Evolutionary conservation across 176 grass and related monocot species (phyloP).

Genomic region (Juncus inflexus): DNA sequence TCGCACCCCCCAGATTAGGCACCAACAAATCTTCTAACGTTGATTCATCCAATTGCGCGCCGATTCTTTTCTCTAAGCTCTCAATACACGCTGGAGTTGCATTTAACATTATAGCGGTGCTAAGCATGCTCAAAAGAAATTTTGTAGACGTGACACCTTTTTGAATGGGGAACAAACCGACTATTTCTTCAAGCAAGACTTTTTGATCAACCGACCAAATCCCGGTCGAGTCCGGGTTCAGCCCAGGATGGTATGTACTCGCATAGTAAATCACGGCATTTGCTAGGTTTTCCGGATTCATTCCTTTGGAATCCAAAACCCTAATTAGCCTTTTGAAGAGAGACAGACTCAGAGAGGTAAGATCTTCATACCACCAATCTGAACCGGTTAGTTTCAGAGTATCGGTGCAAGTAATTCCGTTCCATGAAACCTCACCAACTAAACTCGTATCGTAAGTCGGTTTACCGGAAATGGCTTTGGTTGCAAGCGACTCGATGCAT

Average conservation of each 20-base stretch:
- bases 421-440: slow-evolving; percentile 21
- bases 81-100: slow-evolving; percentile 60
- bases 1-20: slow-evolving; percentile 51
- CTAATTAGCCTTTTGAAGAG: slow-evolving; percentile 80
- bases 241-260: slow-evolving; percentile 46
- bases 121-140: slow-evolving; percentile 70
- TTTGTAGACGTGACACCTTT: slow-evolving; percentile 72
- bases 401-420: slow-evolving; percentile 2
- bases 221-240: slow-evolving; percentile 50
- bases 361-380: slow-evolving; percentile 84
- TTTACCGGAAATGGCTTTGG: slow-evolving; percentile 27
- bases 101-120: slow-evolving; percentile 61
- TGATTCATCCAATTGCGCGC: slow-evolving; percentile 74
- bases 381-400: slow-evolving; percentile 5
- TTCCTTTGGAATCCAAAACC: slow-evolving; percentile 58
- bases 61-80: slow-evolving; percentile 74
- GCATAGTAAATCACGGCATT: slow-evolving; percentile 66
- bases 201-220: slow-evolving; percentile 62
- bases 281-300: slow-evolving; percentile 56
- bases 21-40: slow-evolving; percentile 72
- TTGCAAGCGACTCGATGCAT: slow-evolving; percentile 70
- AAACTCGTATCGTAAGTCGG: slow-evolving; percentile 16
- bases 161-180: slow-evolving; percentile 62
- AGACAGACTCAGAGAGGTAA: slow-evolving; percentile 57
- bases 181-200: slow-evolving; percentile 89